A percentile compares a stretch with the other conserved stretches of the same genome.
Conservation (phyloP, 2,329 filamentous ascomycete species). For the Aspergillus transmontanensis region DNA sequence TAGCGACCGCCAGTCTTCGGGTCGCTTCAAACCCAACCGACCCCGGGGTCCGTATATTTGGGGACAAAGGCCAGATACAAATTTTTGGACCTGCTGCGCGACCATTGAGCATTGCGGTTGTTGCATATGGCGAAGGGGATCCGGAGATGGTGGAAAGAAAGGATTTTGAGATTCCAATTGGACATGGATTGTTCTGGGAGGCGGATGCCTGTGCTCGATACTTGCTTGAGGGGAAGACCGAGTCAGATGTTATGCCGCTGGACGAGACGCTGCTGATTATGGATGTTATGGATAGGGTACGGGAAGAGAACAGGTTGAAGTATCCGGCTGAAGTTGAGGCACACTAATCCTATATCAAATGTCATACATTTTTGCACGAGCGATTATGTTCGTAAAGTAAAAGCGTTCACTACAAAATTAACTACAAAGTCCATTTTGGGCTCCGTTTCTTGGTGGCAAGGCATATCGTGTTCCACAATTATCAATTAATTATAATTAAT, state of each 20-base stretch:
- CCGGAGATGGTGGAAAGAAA: not conserved
- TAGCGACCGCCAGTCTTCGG: slow-evolving; percentile 6
- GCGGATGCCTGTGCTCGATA: slow-evolving; percentile 71
- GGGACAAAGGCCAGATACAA: slow-evolving; percentile 7
- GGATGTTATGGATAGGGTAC: slow-evolving; percentile 68
- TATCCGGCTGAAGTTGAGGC: slow-evolving; percentile 51
- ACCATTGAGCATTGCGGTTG: not conserved
- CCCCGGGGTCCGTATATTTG: slow-evolving; percentile 1
- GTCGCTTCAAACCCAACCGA: not conserved
- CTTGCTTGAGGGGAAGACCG: slow-evolving; percentile 68
- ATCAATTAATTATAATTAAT: no score
- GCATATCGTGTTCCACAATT: no score
- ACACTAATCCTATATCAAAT: not conserved
- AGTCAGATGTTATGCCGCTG: slow-evolving; percentile 67
- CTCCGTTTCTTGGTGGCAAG: no score
- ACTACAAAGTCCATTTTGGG: no score
- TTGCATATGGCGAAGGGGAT: not conserved
- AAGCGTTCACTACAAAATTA: not conserved
- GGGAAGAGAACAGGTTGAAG: slow-evolving; percentile 56
- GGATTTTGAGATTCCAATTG: not conserved
- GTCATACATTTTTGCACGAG: not conserved
- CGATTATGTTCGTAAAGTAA: not conserved
- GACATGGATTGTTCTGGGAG: slow-evolving; percentile 78
- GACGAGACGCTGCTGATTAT: slow-evolving; percentile 76
- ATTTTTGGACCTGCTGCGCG: slow-evolving; percentile 5